Evolutionary conservation across 768 basidiomycete genomes (phyloP), one percentile per base, ranked within the genome.

Genomic region (Boletales sp.): DNA sequence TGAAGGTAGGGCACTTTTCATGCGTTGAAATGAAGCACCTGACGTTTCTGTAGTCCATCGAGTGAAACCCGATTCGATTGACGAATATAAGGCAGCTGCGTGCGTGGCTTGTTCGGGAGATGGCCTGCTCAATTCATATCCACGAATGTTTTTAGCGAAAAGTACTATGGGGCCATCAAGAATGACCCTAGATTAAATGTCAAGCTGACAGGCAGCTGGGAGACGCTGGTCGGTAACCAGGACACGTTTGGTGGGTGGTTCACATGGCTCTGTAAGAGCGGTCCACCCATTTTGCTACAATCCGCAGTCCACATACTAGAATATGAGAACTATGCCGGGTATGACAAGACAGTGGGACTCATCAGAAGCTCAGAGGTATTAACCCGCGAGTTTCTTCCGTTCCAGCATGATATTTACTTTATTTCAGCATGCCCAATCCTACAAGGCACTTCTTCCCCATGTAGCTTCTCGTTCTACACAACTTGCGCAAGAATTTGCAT

Each of bases 191-290:
- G 80, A 37, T 67, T 94, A 44, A 79, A 86, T 45, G 86, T 95
- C 49, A 94, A 95, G 67, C 76, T 98, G 51, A 91, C 88, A 1
- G 97, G 95, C 18, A 90, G 85, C 59, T 99, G 93, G 90, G 94
- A 98, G 70, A 84, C 87, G 1, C 60, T 90, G 17, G 80, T 98
- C 29, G 97, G 97, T 37, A 84, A 91, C 51, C 87, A 94, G 52
- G 97, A 97, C 61, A 84, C 81, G 2, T 95, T 92, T 65, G 75
- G 83, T 82, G 43, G 52, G 75, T 57, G 56, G 75, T 52, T 73
- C 79, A 60, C 30, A 18, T 46, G 44, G n/a, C 27, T 6, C 18
- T n/a, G 1, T 42, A 18, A 41, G 31, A 12, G 5, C 37, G 43
- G 17, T 17, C 32, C 18, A 53, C 24, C 17, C 29, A 37, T 35